Base-by-base conservation (phyloP, 345 rosid species). In the Euphorbia tirucalli region DNA sequence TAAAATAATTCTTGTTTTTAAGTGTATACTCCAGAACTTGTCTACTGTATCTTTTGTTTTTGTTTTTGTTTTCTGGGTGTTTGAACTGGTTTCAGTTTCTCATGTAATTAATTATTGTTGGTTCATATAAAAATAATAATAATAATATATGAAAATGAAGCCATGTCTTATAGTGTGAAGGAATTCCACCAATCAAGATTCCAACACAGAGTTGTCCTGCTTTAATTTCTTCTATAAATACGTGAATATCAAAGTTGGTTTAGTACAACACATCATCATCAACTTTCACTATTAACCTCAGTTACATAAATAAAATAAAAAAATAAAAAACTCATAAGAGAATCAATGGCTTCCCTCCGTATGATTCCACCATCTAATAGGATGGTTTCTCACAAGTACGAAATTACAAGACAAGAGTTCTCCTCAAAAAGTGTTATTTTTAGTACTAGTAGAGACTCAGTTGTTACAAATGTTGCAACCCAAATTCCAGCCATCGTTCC, bases 311-410 rank as follows among this genome's bases (percentile, higher is more conserved):
- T n/a, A n/a, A n/a, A n/a, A n/a, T n/a, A n/a, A n/a, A n/a, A n/a
- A n/a, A n/a, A n/a, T n/a, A n/a, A n/a, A n/a, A n/a, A n/a, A n/a
- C n/a, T n/a, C n/a, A n/a, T n/a, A n/a, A n/a, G n/a, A n/a, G n/a
- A n/a, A 11, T 24, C 21, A 65, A 88, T 88, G 93, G 85, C 87
- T 75, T 83, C 85, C 74, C 35, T 80, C 9, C 74, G 30, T 80
- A 77, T 67, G 61, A 78, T 82, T 43, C 35, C 81, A 21, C 63
- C 62, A 27, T 74, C 71, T 22, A 25, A 77, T 41, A 43, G 39
- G 64, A 30, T 70, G 71, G 75, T 66, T 71, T 82, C 75, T 60
- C 57, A 72, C 22, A 72, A 63, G 28, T 54, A 49, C 58, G 68
- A 31, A 5, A 15, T 14, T 24, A 44, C 21, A 57, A 74, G 61